Evolutionary conservation across 2,329 filamentous ascomycete genomes (phyloP), one percentile per base, ranked within the genome.

Genomic region (Talaromyces pinophilus): DNA sequence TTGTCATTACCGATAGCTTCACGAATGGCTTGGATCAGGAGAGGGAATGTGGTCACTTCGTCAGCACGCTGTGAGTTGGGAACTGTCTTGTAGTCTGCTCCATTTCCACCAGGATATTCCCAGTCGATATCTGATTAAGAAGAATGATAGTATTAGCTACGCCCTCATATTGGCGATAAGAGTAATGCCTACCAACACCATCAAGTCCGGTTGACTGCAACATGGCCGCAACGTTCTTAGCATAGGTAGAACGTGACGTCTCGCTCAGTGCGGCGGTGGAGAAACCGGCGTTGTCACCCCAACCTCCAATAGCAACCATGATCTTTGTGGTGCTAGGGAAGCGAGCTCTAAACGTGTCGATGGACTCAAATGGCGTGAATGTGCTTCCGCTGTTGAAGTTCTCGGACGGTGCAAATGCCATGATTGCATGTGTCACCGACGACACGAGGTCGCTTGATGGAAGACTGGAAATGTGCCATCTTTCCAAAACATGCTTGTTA

Each of bases 271-370:
- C 89, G 1, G 50, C 75, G 17, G 63, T 57, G 0, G 84, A 83
- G 72, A 91, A 92, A 0, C 89, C 90, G 6, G 76, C 74, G 0
- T 85, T 88, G 67, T 92, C 88, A 0, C 89, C 90, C 90, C 90
- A 93, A 62, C 90, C 90, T 11, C 90, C 90, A 69, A 93, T 87
- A 22, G 90, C 89, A 44, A 92, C 83, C 79, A 90, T 84, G 25
- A 92, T 77, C 70, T 90, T 88, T 22, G 88, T 88, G 30, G 80
- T 81, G 0, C 82, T 74, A 13, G 81, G 73, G 64, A 87, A 89
- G 22, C 86, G 79, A 30, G 78, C 77, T 19, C 86, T 83, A 54
- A 87, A 79, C 3, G 82, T 80, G 0, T 77, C 72, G 1, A 88
- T 75, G 0, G 82, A 74, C 74, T 84, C 82, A 70, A 87, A 88